A percentile compares a stretch with the other conserved stretches of the same genome.
phyloP scores from a whole-genome alignment of 106 monocot genomes.

The Dendrobium officinale region DNA sequence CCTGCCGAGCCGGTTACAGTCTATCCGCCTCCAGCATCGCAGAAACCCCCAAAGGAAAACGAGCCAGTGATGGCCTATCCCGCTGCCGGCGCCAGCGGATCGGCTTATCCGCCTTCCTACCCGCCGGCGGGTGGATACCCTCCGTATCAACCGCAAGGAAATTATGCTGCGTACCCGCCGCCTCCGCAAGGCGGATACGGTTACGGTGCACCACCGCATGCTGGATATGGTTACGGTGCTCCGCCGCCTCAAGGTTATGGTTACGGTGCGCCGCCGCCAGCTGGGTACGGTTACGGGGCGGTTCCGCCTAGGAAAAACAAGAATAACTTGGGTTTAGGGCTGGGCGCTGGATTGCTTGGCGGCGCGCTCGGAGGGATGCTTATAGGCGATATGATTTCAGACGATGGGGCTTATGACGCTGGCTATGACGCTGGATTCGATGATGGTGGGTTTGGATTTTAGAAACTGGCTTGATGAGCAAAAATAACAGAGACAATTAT shows the following conservation, averaged over 20 bases:
- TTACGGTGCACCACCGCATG: background rate
- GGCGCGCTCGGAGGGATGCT: constrained; percentile 56
- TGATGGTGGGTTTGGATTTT: constrained; percentile 28
- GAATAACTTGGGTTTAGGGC: constrained; percentile 29
- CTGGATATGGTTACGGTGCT: constrained; percentile 15
- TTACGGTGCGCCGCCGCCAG: constrained; percentile 15
- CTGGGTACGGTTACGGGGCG: constrained; percentile 17
- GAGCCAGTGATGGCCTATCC: constrained; percentile 43
- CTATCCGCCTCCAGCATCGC: constrained; percentile 5
- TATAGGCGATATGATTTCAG: constrained; percentile 50
- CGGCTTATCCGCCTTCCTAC: constrained; percentile 19
- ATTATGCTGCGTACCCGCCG: background rate
- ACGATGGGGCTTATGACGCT: constrained; percentile 35
- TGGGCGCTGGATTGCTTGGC: constrained; percentile 46
- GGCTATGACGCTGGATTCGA: constrained; percentile 53
- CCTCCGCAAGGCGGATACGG: background rate
- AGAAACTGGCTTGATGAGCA: background rate
- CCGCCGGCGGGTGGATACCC: constrained; percentile 3
- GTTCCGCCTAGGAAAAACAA: constrained; percentile 22
- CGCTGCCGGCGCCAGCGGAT: constrained; percentile 11
- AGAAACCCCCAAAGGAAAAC: background rate
- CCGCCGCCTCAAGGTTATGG: constrained; percentile 26
- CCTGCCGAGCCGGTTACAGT: background rate
- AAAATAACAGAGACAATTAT: too few relatives aligned
- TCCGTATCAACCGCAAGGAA: background rate